Base-by-base conservation (phyloP, 2,329 filamentous ascomycete genomes). In the Leptosphaerulina australis region DNA sequence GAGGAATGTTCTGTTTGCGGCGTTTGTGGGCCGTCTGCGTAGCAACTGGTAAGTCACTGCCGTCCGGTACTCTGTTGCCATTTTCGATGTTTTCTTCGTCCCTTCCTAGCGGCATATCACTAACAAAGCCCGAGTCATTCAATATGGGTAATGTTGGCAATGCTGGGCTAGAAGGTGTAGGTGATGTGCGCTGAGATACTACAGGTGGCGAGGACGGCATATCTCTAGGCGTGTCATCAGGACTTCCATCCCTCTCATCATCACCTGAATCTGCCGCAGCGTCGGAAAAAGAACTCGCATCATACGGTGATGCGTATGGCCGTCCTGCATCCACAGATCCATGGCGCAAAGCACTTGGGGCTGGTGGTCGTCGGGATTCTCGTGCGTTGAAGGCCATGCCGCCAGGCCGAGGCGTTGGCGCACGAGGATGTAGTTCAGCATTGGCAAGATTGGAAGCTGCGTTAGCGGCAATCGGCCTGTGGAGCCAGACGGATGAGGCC, bases 131-230 rank as follows among this genome's bases (percentile, higher is more conserved):
- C 11, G 90, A 92, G 67, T 96, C 90, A 14, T 77, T 77, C 20
- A 63, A 75, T 62, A 67, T 74, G 65, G 80, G 79, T 56, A 86
- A 79, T 4, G 81, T 80, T 43, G 86, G 84, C 20, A 86, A 70
- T 17, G 80, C 76, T 2, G 93, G 94, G 67, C 93, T 97, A 2
- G 92, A 96, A 20, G 87, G 84, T 21, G 84, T 83, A 4, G 88
- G 86, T 20, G 79, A 77, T 28, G 81, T 81, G 57, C 84, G 82
- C 31, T 62, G 62, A 6, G 65, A 56, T 55, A 91, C 85, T 1
- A 95, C 80, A 1, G 94, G 94, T 11, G 93, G 93, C 3, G 93
- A 97, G 0, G 94, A 97, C 1, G 88, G 88, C 61, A 97, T 90
- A 44, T 90, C 89, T 38, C 85, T 85, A 3, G 91, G 88, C 43